Evolutionary conservation across 805 yeast genomes (phyloP).

Genomic region (Metschnikowia matae): DNA sequence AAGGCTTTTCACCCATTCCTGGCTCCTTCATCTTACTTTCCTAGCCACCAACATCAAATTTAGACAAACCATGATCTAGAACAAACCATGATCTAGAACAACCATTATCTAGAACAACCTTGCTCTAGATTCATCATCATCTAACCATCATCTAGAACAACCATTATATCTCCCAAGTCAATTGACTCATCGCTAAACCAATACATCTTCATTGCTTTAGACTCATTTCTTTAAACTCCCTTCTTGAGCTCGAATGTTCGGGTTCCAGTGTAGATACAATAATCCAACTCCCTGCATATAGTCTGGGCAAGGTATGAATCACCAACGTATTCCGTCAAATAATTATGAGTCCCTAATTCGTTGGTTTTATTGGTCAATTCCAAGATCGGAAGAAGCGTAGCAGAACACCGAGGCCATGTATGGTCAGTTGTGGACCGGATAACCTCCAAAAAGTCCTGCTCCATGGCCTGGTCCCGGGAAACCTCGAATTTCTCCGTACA

Average conservation of each 20-base stretch:
- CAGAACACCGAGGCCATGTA: conserved; percentile 34
- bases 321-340: conserved; percentile 14
- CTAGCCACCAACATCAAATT: no score
- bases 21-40: conserved; percentile 17
- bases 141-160: no score
- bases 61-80: no score
- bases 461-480: conserved; percentile 12
- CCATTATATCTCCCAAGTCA: no score
- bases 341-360: conserved; percentile 29
- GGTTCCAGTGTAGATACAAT: conserved; percentile 37
- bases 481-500: conserved; percentile 31
- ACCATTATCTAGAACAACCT: no score
- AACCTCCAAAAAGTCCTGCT: conserved; percentile 12
- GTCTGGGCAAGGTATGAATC: conserved; percentile 9
- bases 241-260: conserved; percentile 21
- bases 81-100: no score
- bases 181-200: no score
- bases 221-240: conserved; percentile 6
- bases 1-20: conserved; percentile 24
- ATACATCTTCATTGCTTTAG: no score
- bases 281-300: conserved; percentile 24
- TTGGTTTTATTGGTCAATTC: conserved; percentile 31
- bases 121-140: no score
- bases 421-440: conserved; percentile 30
- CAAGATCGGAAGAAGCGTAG: conserved; percentile 35